Evolutionary conservation across 1,139 yeast genomes (phyloP).

Genomic region (Saccharomycopsis crataegensis): DNA sequence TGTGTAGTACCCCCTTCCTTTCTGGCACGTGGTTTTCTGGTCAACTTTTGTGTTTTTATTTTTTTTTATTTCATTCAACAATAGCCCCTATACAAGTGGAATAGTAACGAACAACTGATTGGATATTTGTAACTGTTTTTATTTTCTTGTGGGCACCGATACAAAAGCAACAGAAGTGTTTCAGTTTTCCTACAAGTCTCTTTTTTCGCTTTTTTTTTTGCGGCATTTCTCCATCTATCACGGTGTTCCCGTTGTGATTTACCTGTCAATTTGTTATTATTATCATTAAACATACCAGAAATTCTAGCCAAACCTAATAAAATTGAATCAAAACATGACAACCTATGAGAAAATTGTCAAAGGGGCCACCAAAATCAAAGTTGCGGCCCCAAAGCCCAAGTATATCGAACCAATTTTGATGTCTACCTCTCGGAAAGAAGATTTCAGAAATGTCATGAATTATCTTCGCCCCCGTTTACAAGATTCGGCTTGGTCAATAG

Average conservation of each 20-base stretch:
- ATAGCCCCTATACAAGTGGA: too few relatives aligned
- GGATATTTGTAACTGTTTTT: too few relatives aligned
- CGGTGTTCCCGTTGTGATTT: neutral
- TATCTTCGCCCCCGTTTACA: slow-evolving; percentile 53
- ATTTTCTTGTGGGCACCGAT: too few relatives aligned
- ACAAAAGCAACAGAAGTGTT: too few relatives aligned
- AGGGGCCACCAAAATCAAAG: slow-evolving; percentile 66
- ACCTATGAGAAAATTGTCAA: slow-evolving; percentile 52
- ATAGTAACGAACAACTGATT: too few relatives aligned
- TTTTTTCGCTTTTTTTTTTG: neutral
- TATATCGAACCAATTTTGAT: slow-evolving; percentile 87
- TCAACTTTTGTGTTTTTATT: too few relatives aligned
- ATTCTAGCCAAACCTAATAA: neutral
- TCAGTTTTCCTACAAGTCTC: too few relatives aligned
- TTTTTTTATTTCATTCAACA: too few relatives aligned
- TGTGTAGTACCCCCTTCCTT: neutral
- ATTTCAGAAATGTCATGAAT: slow-evolving; percentile 63
- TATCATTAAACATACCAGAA: too few relatives aligned
- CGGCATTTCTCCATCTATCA: neutral
- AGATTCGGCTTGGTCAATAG: slow-evolving; percentile 86
- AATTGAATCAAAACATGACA: slow-evolving; percentile 30
- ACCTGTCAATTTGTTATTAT: neutral
- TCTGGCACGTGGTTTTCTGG: too few relatives aligned
- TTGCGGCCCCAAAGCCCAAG: slow-evolving; percentile 97
- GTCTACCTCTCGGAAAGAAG: slow-evolving; percentile 57